Base-by-base conservation (phyloP, 345 rosid genomes). In the Boechera stricta region DNA sequence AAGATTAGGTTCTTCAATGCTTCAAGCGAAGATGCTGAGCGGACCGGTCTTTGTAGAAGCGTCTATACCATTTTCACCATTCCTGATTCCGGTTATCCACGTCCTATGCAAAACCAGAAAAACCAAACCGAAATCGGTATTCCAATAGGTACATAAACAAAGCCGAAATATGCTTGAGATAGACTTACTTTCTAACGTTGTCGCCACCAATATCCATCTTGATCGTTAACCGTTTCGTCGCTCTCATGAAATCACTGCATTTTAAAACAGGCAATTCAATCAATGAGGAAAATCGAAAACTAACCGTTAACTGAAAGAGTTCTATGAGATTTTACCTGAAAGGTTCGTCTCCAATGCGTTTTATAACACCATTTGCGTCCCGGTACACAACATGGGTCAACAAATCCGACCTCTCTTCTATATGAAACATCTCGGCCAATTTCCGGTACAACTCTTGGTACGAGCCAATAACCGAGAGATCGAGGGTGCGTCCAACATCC, bases 401-500 rank as follows among this genome's bases (percentile, higher is more conserved):
- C 77, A 87, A 77, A 38, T 86, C 90, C 2, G 90, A 83, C 75
- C 88, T 84, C 56, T 91, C 92, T 70, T 89, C 94, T 21, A 92
- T 81, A 72, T 84, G 86, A 63, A 92, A 90, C 95, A 92, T 89
- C 84, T 84, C 80, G n/a, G 87, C 88, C 9, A 94, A 83, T 82
- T 73, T 89, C 63, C 79, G 62, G 70, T 89, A 79, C 26, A 92
- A 80, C 70, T 94, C 98, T 74, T 94, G 92, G 54, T 90, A 94
- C 31, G 98, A 89, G 39, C 86, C 84, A 5, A 92, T 80, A 79
- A 71, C 87, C 4, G 92, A 85, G 36, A 94, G 95, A 78, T 94
- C 91, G 5, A 94, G 88, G 16, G 98, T 90, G 45, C 94, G 84
- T 49, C 98, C 97, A 28, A 90, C 87, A 75, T 92, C 97, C 72